A percentile compares a stretch with the other conserved stretches of the same genome.
These are phyloP conservation scores for Torulaspora franciscae DNA, from an alignment of 805 yeast genomes.

Conservation along the genomic window DNA sequence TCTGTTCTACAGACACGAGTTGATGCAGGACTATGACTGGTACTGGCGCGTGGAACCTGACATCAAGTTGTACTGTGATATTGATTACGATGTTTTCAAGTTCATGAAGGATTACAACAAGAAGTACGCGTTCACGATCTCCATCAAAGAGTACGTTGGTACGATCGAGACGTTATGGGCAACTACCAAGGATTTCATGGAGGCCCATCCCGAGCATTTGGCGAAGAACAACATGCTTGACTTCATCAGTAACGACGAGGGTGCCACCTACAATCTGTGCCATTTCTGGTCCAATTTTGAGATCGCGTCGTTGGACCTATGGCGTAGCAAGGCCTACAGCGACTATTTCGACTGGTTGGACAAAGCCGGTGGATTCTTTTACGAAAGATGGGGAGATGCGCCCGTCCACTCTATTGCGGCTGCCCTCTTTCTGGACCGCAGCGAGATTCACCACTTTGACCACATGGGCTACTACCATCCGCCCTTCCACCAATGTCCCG, in stretches of 20 bases:
- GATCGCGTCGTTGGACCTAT: constrained; percentile 66
- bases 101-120: constrained; percentile 74
- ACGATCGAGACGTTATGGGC: constrained; percentile 79
- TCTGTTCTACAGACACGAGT: constrained; percentile 74
- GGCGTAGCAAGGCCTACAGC: constrained; percentile 67
- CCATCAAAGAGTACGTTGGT: constrained; percentile 66
- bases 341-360: constrained; percentile 72
- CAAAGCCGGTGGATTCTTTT: constrained; percentile 83
- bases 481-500: constrained; percentile 77
- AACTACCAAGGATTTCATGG: constrained; percentile 56
- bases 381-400: constrained; percentile 94
- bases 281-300: constrained; percentile 93
- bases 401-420: constrained; percentile 90
- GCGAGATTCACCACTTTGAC: constrained; percentile 70
- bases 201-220: constrained; percentile 54
- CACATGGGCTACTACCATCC: constrained; percentile 82
- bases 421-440: constrained; percentile 64
- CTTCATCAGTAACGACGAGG: constrained; percentile 68
- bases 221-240: constrained; percentile 60
- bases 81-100: constrained; percentile 74
- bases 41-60: constrained; percentile 96
- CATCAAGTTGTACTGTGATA: constrained; percentile 73
- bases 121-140: constrained; percentile 71
- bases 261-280: constrained; percentile 69
- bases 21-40: constrained; percentile 73